Evolutionary conservation across 2,329 filamentous ascomycete species (phyloP).

Genomic region (Aquanectria penicillioides): DNA sequence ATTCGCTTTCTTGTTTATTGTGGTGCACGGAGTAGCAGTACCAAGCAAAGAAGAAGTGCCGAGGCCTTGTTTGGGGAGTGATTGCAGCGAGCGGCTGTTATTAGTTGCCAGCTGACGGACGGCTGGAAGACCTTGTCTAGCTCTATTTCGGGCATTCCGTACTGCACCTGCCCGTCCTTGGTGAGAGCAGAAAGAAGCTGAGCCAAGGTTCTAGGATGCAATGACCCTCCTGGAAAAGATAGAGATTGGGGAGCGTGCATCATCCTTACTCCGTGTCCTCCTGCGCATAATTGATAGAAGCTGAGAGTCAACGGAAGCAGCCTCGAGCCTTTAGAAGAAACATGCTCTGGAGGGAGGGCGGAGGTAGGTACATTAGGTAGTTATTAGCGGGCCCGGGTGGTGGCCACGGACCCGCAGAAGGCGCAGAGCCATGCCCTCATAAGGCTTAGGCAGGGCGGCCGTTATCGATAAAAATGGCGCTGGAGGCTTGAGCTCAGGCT

Average conservation of each 20-base stretch:
- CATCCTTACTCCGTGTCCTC: too few species aligned
- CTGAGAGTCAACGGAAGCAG: too few species aligned
- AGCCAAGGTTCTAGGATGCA: too few species aligned
- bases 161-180: not conserved
- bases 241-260: too few species aligned
- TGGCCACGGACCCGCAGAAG: not conserved
- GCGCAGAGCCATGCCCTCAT: slow-evolving; percentile 1
- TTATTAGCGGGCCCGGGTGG: not conserved
- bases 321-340: too few species aligned
- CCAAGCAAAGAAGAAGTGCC: not conserved
- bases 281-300: too few species aligned
- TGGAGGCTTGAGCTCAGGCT: slow-evolving; percentile 3
- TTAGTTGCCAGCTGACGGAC: too few species aligned
- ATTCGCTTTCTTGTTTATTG: slow-evolving; percentile 30
- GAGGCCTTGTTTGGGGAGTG: slow-evolving; percentile 31
- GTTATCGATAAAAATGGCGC: slow-evolving; percentile 20
- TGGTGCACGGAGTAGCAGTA: slow-evolving; percentile 27
- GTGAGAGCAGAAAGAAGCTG: not conserved
- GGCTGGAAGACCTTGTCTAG: slow-evolving; percentile 14
- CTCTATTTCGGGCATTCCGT: slow-evolving; percentile 1
- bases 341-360: too few species aligned
- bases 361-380: too few species aligned
- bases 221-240: too few species aligned
- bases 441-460: slow-evolving; percentile 7
- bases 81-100: slow-evolving; percentile 38